phyloP scores from a whole-genome alignment of 2,329 filamentous ascomycete genomes.

The Alternaria tenuissima region DNA sequence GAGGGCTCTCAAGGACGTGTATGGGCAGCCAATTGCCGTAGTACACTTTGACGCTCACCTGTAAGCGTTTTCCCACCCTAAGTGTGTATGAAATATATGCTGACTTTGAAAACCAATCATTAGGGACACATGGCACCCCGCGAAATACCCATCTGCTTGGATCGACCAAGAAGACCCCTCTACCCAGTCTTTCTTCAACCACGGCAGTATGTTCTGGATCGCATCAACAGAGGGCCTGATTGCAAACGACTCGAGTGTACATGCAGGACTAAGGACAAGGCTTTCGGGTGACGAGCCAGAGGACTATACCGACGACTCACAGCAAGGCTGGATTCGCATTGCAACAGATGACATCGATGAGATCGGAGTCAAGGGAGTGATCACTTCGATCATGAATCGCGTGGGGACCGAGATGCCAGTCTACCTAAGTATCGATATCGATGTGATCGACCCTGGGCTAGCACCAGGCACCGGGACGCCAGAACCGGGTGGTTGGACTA shows the following conservation, averaged over 20 bases:
- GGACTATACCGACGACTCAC: conserved; percentile 73
- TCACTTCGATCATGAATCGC: conserved; percentile 72
- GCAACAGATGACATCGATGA: conserved; percentile 89
- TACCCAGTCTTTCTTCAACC: conserved; percentile 79
- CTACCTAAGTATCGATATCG: conserved; percentile 82
- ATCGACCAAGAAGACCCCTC: conserved; percentile 58
- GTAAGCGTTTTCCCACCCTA: not conserved
- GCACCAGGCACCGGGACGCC: conserved; percentile 86
- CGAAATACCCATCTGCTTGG: conserved; percentile 82
- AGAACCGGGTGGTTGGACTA: conserved; percentile 91
- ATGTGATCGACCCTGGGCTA: conserved; percentile 77
- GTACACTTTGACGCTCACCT: conserved; percentile 70
- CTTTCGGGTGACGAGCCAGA: conserved; percentile 71
- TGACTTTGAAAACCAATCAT: not conserved
- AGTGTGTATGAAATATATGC: not conserved
- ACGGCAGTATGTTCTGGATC: conserved; percentile 92
- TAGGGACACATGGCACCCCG: conserved; percentile 78
- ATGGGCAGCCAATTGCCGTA: conserved; percentile 57
- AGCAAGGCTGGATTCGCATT: conserved; percentile 82
- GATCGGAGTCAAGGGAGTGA: conserved; percentile 74
- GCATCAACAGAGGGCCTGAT: conserved; percentile 83
- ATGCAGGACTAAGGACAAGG: conserved; percentile 82
- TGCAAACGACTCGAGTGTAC: conserved; percentile 75
- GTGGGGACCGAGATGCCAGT: conserved; percentile 80
- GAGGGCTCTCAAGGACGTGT: conserved; percentile 56